These are phyloP conservation scores for Ceriops tagal DNA, from an alignment of 345 rosid species.

Conservation along the genomic window DNA sequence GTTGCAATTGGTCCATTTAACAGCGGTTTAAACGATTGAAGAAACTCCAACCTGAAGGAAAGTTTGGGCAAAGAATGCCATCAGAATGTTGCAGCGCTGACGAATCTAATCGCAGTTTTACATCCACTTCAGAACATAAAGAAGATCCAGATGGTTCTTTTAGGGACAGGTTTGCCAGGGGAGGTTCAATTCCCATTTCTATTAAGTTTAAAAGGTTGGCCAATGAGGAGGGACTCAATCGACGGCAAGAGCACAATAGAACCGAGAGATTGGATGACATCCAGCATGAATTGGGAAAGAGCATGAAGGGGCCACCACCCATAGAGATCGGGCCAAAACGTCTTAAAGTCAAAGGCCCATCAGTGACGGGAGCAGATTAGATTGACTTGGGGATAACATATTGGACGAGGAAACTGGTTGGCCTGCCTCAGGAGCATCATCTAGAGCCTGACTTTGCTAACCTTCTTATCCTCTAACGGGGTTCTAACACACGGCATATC, in stretches of 20 bases:
- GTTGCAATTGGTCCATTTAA: not conserved
- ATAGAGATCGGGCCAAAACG: slow-evolving; percentile 59
- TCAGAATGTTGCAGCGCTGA: slow-evolving; percentile 29
- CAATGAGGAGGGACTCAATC: slow-evolving; percentile 31
- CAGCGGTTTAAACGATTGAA: slow-evolving; percentile 63
- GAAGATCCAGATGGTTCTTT: slow-evolving; percentile 29
- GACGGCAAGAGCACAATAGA: slow-evolving; percentile 33
- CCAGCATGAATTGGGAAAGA: slow-evolving; percentile 35
- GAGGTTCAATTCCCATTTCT: slow-evolving; percentile 39
- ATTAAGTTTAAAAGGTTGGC: slow-evolving; percentile 44
- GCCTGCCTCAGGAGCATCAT: slow-evolving; percentile 30
- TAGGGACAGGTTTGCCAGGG: slow-evolving; percentile 35
- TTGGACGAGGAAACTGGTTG: slow-evolving; percentile 21
- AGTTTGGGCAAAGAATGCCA: slow-evolving; percentile 30
- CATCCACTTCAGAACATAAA: slow-evolving; percentile 18
- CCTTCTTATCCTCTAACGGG: slow-evolving; percentile 42
- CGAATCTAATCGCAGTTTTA: slow-evolving; percentile 20
- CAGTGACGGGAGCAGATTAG: slow-evolving; percentile 40
- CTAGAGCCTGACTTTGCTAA: slow-evolving; percentile 46
- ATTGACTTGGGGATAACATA: slow-evolving; percentile 28
- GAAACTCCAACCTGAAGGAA: slow-evolving; percentile 45
- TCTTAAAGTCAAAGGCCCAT: slow-evolving; percentile 58
- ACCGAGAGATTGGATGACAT: slow-evolving; percentile 19
- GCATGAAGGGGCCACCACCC: slow-evolving; percentile 34
- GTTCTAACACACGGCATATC: slow-evolving; percentile 41